These are phyloP conservation scores for Nicotiana attenuata DNA, from an alignment of 257 asterid species.

Conservation along the genomic window DNA sequence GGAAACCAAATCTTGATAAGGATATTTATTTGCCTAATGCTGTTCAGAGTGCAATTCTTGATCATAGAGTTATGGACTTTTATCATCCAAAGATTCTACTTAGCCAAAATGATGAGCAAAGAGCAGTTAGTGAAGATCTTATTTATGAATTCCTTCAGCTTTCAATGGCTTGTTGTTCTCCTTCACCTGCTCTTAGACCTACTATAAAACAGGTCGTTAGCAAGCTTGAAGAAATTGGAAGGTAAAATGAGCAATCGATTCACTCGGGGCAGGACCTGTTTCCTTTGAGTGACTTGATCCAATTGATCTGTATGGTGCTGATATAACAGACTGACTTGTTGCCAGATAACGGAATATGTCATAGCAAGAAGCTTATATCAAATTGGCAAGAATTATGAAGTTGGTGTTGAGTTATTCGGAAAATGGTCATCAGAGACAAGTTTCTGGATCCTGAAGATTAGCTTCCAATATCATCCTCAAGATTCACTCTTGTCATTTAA, in stretches of 20 bases:
- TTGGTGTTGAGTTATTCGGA: background rate
- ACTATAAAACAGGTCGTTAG: constrained; percentile 46
- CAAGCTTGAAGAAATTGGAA: constrained; percentile 68
- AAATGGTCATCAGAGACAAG: background rate
- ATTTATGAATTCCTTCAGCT: constrained; percentile 54
- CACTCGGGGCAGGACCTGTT: background rate
- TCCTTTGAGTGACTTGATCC: background rate
- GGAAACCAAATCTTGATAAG: constrained; percentile 39
- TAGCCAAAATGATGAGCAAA: constrained; percentile 38
- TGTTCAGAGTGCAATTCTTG: constrained; percentile 62
- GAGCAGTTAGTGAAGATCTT: constrained; percentile 34
- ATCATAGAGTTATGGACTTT: constrained; percentile 49
- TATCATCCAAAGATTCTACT: constrained; percentile 55
- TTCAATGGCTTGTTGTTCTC: constrained; percentile 86
- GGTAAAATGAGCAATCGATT: constrained; percentile 10
- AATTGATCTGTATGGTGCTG: background rate
- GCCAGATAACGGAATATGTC: too few relatives aligned
- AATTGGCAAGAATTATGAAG: background rate
- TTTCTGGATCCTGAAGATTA: background rate
- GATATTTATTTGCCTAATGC: constrained; percentile 57
- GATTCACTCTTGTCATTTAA: background rate
- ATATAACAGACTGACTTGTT: background rate
- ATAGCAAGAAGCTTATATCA: background rate
- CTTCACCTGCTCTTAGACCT: constrained; percentile 66
- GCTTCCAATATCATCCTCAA: background rate